phyloP scores from a whole-genome alignment of 2,329 filamentous ascomycete genomes.

The Fusarium sp. region DNA sequence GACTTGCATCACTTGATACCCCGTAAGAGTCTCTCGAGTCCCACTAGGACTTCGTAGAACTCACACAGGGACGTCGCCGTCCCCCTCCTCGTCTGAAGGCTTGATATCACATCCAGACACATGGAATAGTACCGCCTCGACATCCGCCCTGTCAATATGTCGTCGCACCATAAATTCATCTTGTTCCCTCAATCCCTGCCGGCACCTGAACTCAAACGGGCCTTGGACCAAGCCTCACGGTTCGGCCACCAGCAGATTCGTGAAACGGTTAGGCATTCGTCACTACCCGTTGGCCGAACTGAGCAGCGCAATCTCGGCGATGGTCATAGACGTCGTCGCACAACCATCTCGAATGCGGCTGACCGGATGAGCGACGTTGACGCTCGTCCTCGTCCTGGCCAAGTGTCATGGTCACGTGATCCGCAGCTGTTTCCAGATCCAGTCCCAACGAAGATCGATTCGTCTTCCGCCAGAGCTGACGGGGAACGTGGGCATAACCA shows the following conservation, averaged over 20 bases:
- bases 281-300: neutral
- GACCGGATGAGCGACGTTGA: constrained; percentile 3
- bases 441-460: neutral
- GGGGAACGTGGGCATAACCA: neutral
- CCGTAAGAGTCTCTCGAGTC: constrained; percentile 4
- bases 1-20: constrained; percentile 29
- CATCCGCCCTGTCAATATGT: constrained; percentile 9
- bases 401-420: constrained; percentile 9
- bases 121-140: neutral
- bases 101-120: neutral
- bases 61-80: constrained; percentile 4
- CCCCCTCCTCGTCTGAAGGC: constrained; percentile 3
- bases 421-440: neutral
- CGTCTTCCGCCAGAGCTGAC: neutral
- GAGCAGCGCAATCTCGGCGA: neutral
- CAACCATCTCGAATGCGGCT: neutral
- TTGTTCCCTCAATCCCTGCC: constrained; percentile 1
- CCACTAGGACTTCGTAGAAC: constrained; percentile 14
- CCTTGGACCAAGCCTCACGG: neutral
- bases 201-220: neutral
- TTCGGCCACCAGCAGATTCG: neutral
- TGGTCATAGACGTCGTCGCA: neutral
- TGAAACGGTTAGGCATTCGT: neutral
- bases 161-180: constrained; percentile 1
- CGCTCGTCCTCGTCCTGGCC: neutral